These are phyloP conservation scores for Fusarium chaquense DNA, from an alignment of 2,329 filamentous ascomycete genomes.

Conservation along the genomic window DNA sequence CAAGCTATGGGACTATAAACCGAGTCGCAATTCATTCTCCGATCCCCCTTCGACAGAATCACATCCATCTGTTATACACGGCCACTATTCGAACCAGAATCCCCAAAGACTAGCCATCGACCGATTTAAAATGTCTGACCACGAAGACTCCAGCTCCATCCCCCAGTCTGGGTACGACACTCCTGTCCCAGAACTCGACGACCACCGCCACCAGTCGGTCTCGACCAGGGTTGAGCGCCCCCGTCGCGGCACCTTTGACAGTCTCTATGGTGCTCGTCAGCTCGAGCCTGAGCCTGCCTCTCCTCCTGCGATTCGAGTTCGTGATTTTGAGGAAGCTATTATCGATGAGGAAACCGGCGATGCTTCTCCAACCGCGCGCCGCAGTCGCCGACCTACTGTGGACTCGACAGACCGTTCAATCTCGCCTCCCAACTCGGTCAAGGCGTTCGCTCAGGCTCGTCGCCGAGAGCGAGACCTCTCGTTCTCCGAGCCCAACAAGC, in stretches of 20 bases:
- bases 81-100: constrained; percentile 13
- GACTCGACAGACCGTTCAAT: constrained; percentile 73
- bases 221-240: constrained; percentile 70
- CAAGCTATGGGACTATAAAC: constrained; percentile 49
- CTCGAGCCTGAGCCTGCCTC: constrained; percentile 54
- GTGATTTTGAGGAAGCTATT: constrained; percentile 90
- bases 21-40: constrained; percentile 47
- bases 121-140: constrained; percentile 71
- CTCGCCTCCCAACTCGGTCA: constrained; percentile 96
- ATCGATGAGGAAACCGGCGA: constrained; percentile 77
- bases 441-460: constrained; percentile 93
- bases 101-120: constrained; percentile 6
- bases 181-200: constrained; percentile 84
- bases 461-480: constrained; percentile 82
- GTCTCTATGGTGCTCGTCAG: constrained; percentile 69
- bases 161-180: constrained; percentile 76
- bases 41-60: constrained; percentile 26
- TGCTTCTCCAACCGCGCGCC: constrained; percentile 57
- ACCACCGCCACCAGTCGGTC: constrained; percentile 79
- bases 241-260: constrained; percentile 80
- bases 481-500: constrained; percentile 61
- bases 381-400: constrained; percentile 67
- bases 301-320: constrained; percentile 63
- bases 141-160: constrained; percentile 69
- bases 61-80: constrained; percentile 21